phyloP scores from a whole-genome alignment of 768 basidiomycete genomes.

The Vararia minispora region DNA sequence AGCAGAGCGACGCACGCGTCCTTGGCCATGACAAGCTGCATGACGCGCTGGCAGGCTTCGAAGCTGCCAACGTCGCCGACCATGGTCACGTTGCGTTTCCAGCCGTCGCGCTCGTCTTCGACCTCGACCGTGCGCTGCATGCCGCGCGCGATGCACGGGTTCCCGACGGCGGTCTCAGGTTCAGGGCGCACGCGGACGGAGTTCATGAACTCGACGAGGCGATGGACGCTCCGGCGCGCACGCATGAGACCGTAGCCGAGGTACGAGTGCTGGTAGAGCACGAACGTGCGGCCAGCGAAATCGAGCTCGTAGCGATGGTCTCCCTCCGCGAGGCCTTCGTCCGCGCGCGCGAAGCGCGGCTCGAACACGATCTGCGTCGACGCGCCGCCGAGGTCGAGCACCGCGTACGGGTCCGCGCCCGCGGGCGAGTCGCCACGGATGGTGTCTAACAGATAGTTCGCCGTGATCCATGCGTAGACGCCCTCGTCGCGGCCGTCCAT shows the following conservation, averaged over 20 bases:
- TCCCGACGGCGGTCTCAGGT: constrained; percentile 35
- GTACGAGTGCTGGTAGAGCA: constrained; percentile 95
- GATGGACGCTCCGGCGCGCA: constrained; percentile 76
- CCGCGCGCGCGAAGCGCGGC: constrained; percentile 42
- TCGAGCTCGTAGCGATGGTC: constrained; percentile 85
- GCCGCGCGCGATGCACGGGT: constrained; percentile 73
- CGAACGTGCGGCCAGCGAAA: constrained; percentile 61
- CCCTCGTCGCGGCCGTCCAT: constrained; percentile 98
- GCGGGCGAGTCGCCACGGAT: constrained; percentile 44
- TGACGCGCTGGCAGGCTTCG: constrained; percentile 72
- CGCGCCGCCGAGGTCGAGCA: constrained; percentile 92
- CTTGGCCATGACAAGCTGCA: constrained; percentile 90
- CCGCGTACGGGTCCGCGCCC: constrained; percentile 60
- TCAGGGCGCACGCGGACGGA: constrained; percentile 27
- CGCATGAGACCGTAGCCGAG: constrained; percentile 93
- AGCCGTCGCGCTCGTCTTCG: constrained; percentile 30
- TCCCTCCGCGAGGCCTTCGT: constrained; percentile 48
- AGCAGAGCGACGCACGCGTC: constrained; percentile 55
- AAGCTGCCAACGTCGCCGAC: constrained; percentile 74
- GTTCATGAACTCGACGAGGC: constrained; percentile 80
- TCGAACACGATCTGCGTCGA: constrained; percentile 98
- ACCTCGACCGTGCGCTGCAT: constrained; percentile 56
- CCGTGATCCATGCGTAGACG: constrained; percentile 98
- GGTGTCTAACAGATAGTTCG: constrained; percentile 80
- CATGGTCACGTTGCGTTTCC: constrained; percentile 67